phyloP scores from a whole-genome alignment of 2,329 filamentous ascomycete species.

The Pyricularia sp. region DNA sequence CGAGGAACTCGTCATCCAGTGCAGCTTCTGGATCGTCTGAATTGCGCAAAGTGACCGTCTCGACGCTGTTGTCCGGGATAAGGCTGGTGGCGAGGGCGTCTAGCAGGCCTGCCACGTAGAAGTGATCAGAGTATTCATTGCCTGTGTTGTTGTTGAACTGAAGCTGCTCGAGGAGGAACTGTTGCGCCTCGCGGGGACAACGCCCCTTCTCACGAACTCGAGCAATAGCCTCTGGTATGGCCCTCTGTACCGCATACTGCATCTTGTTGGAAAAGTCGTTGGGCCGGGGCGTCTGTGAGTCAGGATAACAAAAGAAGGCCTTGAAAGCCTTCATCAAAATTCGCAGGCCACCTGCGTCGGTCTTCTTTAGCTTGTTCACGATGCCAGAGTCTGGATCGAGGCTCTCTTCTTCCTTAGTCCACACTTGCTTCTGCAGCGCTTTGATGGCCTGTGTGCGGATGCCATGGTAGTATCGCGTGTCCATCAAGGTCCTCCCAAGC shows the following conservation, averaged over 20 bases:
- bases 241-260: conserved; percentile 74
- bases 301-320: conserved; percentile 77
- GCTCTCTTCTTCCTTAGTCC: conserved; percentile 9
- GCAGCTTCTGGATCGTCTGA: neutral
- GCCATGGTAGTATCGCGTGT: conserved; percentile 86
- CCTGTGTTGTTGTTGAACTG: conserved; percentile 91
- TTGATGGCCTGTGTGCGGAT: conserved; percentile 80
- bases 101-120: conserved; percentile 78
- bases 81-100: conserved; percentile 49
- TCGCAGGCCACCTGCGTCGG: conserved; percentile 68
- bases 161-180: conserved; percentile 80
- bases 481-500: conserved; percentile 80
- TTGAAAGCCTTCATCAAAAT: conserved; percentile 83
- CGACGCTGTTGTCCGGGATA: conserved; percentile 30
- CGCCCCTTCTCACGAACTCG: conserved; percentile 69
- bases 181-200: conserved; percentile 69
- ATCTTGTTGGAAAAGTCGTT: conserved; percentile 89
- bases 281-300: conserved; percentile 67
- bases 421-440: conserved; percentile 66
- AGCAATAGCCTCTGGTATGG: conserved; percentile 74
- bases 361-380: conserved; percentile 32
- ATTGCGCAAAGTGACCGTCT: neutral
- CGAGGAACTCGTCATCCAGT: conserved; percentile 38
- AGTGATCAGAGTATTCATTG: conserved; percentile 81
- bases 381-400: conserved; percentile 22